These are phyloP conservation scores for Suhomyces kunorum DNA, from an alignment of 1,139 yeast genomes.

Conservation along the genomic window DNA sequence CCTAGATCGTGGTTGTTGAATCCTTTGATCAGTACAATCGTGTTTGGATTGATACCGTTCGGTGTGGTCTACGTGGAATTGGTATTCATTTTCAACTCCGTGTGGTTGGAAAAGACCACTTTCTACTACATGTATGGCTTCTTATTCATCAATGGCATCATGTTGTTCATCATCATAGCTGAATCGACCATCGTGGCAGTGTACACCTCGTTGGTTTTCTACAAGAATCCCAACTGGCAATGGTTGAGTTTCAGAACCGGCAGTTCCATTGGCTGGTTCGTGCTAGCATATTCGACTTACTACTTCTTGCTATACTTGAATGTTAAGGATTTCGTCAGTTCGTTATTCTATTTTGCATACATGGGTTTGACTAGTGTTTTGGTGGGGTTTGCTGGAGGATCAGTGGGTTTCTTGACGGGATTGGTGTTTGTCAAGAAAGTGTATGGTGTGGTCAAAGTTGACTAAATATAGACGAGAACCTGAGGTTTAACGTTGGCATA, in stretches of 20 bases:
- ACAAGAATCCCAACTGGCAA: constrained; percentile 74
- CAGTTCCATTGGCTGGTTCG: constrained; percentile 69
- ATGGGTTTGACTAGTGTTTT: constrained; percentile 64
- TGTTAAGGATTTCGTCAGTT: constrained; percentile 68
- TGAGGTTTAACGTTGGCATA: no score
- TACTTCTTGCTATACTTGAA: constrained; percentile 59
- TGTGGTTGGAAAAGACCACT: constrained; percentile 80
- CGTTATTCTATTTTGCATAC: constrained; percentile 68
- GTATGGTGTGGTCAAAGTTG: constrained; percentile 60
- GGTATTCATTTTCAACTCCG: constrained; percentile 68
- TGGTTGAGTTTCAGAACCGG: constrained; percentile 81
- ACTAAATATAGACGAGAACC: no score
- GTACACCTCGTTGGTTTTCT: constrained; percentile 58
- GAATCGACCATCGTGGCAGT: constrained; percentile 77
- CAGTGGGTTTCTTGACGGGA: constrained; percentile 69
- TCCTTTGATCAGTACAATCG: constrained; percentile 27
- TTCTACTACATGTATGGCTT: constrained; percentile 83
- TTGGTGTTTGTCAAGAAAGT: constrained; percentile 59
- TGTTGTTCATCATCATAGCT: constrained; percentile 61
- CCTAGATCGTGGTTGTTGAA: constrained; percentile 22
- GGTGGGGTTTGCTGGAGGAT: constrained; percentile 73
- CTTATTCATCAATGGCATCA: constrained; percentile 58
- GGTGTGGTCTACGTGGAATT: constrained; percentile 80
- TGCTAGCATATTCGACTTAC: constrained; percentile 67
- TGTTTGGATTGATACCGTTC: constrained; percentile 75